Conservation (phyloP, 2,329 filamentous ascomycete species). For the Aspergillus brasiliensis region DNA sequence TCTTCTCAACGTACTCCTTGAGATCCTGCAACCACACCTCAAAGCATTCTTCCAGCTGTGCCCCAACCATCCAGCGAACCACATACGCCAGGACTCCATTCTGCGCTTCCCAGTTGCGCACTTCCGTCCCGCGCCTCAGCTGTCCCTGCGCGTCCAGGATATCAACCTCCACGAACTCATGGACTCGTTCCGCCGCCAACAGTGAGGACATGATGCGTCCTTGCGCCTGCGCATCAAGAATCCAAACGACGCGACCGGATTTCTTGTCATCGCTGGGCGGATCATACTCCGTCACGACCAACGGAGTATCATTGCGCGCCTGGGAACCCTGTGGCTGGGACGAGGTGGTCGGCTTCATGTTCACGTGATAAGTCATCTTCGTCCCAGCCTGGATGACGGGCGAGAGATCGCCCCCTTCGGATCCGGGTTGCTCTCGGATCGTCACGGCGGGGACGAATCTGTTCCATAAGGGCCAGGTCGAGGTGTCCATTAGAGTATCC, state of each 20-base stretch:
- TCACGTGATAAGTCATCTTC: slow-evolving; percentile 47
- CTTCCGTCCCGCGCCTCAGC: slow-evolving; percentile 29
- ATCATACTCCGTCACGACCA: slow-evolving; percentile 38
- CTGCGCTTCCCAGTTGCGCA: slow-evolving; percentile 51
- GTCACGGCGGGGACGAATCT: slow-evolving; percentile 48
- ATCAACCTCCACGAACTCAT: slow-evolving; percentile 47
- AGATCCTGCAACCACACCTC: slow-evolving; percentile 45
- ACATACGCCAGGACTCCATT: slow-evolving; percentile 44
- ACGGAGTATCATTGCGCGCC: slow-evolving; percentile 26
- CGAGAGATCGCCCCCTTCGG: slow-evolving; percentile 19
- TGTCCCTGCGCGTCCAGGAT: slow-evolving; percentile 14
- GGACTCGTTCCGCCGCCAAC: slow-evolving; percentile 49
- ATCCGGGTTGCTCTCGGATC: slow-evolving; percentile 45
- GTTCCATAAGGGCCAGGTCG: slow-evolving; percentile 53
- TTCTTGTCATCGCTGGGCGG: slow-evolving; percentile 15
- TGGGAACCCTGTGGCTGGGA: slow-evolving; percentile 25
- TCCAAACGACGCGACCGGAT: slow-evolving; percentile 33
- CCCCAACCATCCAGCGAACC: slow-evolving; percentile 46
- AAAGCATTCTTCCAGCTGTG: slow-evolving; percentile 40
- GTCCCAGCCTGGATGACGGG: slow-evolving; percentile 42
- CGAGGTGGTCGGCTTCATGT: slow-evolving; percentile 40
- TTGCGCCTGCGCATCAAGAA: slow-evolving; percentile 28
- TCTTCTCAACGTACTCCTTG: slow-evolving; percentile 43
- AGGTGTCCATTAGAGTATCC: slow-evolving; percentile 47
- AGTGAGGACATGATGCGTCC: slow-evolving; percentile 38